These are phyloP conservation scores for Adansonia gregorii DNA, from an alignment of 441 rosid genomes.

Conservation along the genomic window DNA sequence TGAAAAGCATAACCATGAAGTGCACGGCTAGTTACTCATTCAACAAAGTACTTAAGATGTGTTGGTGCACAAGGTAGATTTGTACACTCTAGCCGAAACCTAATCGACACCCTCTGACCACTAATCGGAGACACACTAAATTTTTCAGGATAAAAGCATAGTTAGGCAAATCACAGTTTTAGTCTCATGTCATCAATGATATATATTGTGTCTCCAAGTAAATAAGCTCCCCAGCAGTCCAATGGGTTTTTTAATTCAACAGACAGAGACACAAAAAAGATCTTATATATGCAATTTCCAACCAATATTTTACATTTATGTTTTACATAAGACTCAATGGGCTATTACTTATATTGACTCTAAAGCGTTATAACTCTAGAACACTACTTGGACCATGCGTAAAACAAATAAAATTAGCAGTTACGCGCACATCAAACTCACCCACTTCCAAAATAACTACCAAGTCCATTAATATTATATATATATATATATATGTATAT, in stretches of 20 bases:
- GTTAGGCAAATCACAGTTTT: background rate
- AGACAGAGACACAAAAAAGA: background rate
- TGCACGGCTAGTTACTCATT: background rate
- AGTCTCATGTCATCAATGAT: background rate
- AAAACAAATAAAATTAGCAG: background rate
- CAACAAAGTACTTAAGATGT: background rate
- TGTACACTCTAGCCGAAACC: background rate
- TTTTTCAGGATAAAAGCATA: background rate
- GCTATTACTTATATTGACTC: background rate
- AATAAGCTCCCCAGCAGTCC: background rate
- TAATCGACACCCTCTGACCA: background rate
- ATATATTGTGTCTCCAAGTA: background rate
- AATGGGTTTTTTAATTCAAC: background rate
- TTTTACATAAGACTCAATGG: background rate
- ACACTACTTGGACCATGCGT: background rate
- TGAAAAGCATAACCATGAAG: background rate
- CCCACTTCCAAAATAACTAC: background rate
- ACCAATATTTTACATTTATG: background rate
- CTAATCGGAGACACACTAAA: background rate
- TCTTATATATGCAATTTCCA: background rate
- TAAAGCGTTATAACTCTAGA: background rate
- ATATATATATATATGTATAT: conserved; percentile 25
- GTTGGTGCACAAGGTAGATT: background rate
- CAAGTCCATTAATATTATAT: background rate
- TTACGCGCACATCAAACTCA: background rate